Conservation (phyloP, 371 early-diverging fungal genomes). For the Coemansia sp. region DNA sequence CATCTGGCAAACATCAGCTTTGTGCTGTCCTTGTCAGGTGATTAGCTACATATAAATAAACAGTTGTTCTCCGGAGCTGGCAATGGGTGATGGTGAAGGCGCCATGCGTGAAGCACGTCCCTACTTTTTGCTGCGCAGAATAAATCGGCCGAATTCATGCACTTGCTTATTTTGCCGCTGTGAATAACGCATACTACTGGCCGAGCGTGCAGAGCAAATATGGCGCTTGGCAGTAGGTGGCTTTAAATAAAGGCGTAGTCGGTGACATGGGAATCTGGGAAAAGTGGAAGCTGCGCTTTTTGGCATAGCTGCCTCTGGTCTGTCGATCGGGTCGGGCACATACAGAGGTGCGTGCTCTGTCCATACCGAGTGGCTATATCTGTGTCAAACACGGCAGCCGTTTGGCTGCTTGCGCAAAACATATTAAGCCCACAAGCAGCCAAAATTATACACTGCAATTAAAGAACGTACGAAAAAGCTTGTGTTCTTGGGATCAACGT, state of each 20-base stretch:
- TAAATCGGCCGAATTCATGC: background rate
- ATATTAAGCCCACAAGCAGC: no score
- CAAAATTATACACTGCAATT: no score
- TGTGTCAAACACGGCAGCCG: no score
- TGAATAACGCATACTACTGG: background rate
- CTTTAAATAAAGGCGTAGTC: background rate
- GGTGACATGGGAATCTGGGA: background rate
- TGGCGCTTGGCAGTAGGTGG: background rate
- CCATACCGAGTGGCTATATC: no score
- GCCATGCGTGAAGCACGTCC: background rate
- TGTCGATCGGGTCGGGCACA: no score
- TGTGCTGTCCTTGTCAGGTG: background rate
- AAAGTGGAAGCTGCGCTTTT: background rate
- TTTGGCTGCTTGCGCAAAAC: no score
- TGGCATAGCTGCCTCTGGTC: no score
- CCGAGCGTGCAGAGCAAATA: background rate
- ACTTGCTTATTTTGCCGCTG: background rate
- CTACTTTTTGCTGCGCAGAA: background rate
- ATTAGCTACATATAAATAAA: background rate
- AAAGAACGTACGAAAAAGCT: no score
- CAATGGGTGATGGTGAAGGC: constrained; percentile 3
- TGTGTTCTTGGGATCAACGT: no score
- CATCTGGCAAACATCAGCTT: background rate
- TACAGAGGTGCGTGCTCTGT: no score
- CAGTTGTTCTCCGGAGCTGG: background rate